Conservation (phyloP, 2,329 filamentous ascomycete species). For the Ilyonectria destructans region DNA sequence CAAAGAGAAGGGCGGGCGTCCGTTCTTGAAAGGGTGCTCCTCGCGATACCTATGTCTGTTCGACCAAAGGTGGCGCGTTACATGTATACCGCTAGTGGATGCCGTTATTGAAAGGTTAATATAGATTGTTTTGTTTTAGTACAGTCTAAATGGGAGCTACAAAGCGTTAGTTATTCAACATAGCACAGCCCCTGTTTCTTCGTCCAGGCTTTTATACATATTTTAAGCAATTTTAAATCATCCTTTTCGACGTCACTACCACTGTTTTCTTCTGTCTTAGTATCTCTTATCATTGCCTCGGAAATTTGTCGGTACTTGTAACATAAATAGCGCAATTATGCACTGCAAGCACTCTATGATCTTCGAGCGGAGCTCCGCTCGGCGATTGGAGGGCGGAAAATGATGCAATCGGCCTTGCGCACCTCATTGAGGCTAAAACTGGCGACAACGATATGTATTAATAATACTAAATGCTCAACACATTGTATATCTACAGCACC, state of each 20-base stretch:
- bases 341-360: conserved; percentile 9
- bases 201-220: no score
- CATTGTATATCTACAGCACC: neutral
- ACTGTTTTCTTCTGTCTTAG: neutral
- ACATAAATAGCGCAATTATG: conserved; percentile 9
- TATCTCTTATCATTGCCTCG: neutral
- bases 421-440: conserved; percentile 8
- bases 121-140: neutral
- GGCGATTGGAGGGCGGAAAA: conserved; percentile 8
- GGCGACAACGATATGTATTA: neutral
- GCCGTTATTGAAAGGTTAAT: neutral
- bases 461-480: neutral
- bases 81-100: neutral
- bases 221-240: neutral
- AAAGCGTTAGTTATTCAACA: neutral
- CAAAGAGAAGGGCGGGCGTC: no score
- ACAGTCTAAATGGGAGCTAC: no score
- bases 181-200: no score
- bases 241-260: neutral
- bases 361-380: neutral
- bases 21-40: no score
- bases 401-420: conserved; percentile 6
- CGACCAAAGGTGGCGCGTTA: no score
- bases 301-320: neutral
- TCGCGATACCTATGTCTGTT: no score